Percentiles rank a stretch among this genome's conserved stretches.
These are phyloP conservation scores for Colletotrichum theobromicola DNA, from an alignment of 2,329 filamentous ascomycete species.

Conservation along the genomic window DNA sequence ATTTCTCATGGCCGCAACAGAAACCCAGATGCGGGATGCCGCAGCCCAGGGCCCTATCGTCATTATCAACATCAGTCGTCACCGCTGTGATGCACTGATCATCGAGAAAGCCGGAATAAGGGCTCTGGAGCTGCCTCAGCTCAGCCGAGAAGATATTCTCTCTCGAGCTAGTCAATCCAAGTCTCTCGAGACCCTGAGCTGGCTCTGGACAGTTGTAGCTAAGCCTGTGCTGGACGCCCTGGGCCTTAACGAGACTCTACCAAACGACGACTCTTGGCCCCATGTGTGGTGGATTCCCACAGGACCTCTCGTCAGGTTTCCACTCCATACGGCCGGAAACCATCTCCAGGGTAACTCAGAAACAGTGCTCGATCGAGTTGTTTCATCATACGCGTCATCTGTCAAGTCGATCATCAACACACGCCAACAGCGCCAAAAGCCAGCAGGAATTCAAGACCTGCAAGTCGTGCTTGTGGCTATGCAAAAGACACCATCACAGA, in stretches of 20 bases:
- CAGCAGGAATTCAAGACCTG: neutral
- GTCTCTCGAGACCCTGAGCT: conserved; percentile 26
- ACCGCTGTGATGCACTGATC: conserved; percentile 35
- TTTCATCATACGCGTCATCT: conserved; percentile 43
- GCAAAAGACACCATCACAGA: conserved; percentile 11
- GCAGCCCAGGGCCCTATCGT: conserved; percentile 31
- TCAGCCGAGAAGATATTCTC: too few relatives aligned
- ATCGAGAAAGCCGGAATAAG: conserved; percentile 23
- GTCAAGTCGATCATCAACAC: conserved; percentile 34
- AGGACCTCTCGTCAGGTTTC: conserved; percentile 30
- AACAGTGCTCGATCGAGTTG: conserved; percentile 36
- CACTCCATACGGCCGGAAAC: conserved; percentile 38
- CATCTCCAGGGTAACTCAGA: conserved; percentile 25
- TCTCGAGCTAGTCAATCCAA: too few relatives aligned
- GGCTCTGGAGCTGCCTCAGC: conserved; percentile 21
- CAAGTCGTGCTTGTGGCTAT: conserved; percentile 33
- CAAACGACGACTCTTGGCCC: conserved; percentile 22
- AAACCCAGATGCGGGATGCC: conserved; percentile 24
- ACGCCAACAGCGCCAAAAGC: neutral
- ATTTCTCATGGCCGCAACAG: conserved; percentile 27
- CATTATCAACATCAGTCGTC: conserved; percentile 31
- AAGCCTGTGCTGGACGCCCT: conserved; percentile 31
- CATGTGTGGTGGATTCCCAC: conserved; percentile 41
- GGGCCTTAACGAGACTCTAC: conserved; percentile 23
- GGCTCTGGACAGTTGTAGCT: conserved; percentile 33